Evolutionary conservation across 1,139 yeast genomes (phyloP).

Genomic region (Hemisphaericaspora lyxosophila): DNA sequence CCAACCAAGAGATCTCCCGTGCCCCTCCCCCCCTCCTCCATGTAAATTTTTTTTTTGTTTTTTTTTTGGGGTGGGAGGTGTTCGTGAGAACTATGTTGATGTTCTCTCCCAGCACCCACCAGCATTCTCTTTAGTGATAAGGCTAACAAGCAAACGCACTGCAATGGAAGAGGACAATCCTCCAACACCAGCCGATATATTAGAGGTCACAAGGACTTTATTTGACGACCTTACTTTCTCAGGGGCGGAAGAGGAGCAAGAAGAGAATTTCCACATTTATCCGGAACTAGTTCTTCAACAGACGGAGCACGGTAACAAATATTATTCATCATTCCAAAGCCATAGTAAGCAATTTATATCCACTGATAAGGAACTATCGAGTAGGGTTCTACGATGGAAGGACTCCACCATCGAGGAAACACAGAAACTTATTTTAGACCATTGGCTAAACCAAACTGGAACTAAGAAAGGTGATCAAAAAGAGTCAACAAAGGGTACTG

Average conservation of each 20-base stretch:
- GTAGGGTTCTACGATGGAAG: slow-evolving; percentile 34
- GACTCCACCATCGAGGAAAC: slow-evolving; percentile 29
- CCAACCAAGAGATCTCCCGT: too few relatives aligned
- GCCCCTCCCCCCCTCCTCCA: not conserved
- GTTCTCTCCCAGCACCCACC: too few relatives aligned
- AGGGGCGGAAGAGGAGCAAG: not conserved
- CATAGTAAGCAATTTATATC: slow-evolving; percentile 36
- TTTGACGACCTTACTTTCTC: not conserved
- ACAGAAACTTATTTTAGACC: slow-evolving; percentile 29
- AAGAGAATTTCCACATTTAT: slow-evolving; percentile 17
- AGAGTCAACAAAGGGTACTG: slow-evolving; percentile 11
- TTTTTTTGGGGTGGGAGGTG: not conserved
- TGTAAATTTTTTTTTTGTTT: not conserved
- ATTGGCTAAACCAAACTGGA: slow-evolving; percentile 22
- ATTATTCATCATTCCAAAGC: slow-evolving; percentile 36
- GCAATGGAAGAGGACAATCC: not conserved
- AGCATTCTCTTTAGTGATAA: too few relatives aligned
- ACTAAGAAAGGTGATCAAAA: not conserved
- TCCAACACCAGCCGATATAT: not conserved
- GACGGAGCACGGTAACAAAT: slow-evolving; percentile 30
- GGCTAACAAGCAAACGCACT: too few relatives aligned
- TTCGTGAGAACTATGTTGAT: too few relatives aligned
- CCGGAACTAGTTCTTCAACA: slow-evolving; percentile 40
- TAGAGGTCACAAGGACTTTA: slow-evolving; percentile 1
- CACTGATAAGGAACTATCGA: slow-evolving; percentile 7